These are phyloP conservation scores for Candida albicans DNA, from an alignment of 1,139 yeast species.

Conservation along the genomic window DNA sequence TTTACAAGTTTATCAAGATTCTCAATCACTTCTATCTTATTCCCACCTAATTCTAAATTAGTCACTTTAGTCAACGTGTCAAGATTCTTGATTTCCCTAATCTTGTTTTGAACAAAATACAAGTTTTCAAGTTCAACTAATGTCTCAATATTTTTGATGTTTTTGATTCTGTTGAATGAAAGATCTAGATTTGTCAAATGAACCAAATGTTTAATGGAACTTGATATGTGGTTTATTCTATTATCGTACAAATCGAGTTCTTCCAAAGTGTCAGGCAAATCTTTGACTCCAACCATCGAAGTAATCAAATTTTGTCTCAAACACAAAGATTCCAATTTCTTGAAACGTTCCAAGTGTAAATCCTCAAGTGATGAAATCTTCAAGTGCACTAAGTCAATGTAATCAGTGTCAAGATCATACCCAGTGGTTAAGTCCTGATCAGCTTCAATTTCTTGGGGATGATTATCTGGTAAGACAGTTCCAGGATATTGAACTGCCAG, in stretches of 20 bases:
- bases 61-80: conserved; percentile 57
- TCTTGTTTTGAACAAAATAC: conserved; percentile 87
- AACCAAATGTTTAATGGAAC: conserved; percentile 58
- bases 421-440: conserved; percentile 63
- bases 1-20: conserved; percentile 52
- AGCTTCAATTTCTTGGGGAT: conserved; percentile 46
- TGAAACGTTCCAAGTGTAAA: conserved; percentile 60
- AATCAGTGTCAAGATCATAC: conserved; percentile 60
- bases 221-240: conserved; percentile 81
- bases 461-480: conserved; percentile 55
- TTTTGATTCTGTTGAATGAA: conserved; percentile 87
- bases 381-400: conserved; percentile 75
- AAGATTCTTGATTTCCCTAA: conserved; percentile 68
- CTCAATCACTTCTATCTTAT: conserved; percentile 67
- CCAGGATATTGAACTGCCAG: conserved; percentile 46
- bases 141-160: conserved; percentile 75
- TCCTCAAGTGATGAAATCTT: conserved; percentile 70
- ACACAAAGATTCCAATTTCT: conserved; percentile 59
- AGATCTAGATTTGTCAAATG: conserved; percentile 69
- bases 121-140: conserved; percentile 63
- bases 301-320: conserved; percentile 84
- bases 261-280: conserved; percentile 56
- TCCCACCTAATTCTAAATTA: conserved; percentile 91
- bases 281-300: conserved; percentile 68
- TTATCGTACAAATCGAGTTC: conserved; percentile 93